phyloP scores from a whole-genome alignment of 345 rosid genomes.

The Melaleuca alternifolia region DNA sequence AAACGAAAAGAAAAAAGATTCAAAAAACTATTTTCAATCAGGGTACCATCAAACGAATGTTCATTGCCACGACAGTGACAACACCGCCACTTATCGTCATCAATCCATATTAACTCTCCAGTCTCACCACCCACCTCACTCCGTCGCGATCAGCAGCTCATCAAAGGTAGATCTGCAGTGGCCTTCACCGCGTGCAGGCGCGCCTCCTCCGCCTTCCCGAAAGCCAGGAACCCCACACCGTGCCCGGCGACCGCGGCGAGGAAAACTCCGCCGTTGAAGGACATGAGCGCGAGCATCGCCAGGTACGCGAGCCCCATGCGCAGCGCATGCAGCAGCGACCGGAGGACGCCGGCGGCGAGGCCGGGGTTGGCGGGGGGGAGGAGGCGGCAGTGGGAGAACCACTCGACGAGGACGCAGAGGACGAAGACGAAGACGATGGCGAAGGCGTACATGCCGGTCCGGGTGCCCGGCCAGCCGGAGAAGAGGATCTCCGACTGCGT shows the following conservation, averaged over 20 bases:
- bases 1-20: not conserved
- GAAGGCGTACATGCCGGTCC: constrained; percentile 1
- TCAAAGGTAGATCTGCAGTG: constrained; percentile 11
- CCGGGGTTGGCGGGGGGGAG: constrained; percentile 11
- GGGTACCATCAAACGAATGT: not conserved
- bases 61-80: not conserved
- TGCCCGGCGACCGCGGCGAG: constrained; percentile 59
- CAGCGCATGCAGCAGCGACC: constrained; percentile 30
- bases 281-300: constrained; percentile 80
- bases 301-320: constrained; percentile 45
- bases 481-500: constrained; percentile 5
- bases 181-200: not conserved
- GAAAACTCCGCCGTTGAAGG: constrained; percentile 70
- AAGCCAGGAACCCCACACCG: constrained; percentile 47
- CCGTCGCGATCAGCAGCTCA: constrained; percentile 10
- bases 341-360: constrained; percentile 30
- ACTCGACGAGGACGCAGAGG: constrained; percentile 17
- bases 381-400: constrained; percentile 19
- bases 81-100: too few relatives aligned
- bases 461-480: constrained; percentile 19
- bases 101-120: too few relatives aligned
- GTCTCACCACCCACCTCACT: too few relatives aligned
- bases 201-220: constrained; percentile 5
- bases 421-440: constrained; percentile 17
- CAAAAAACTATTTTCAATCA: not conserved